Percentiles rank a stretch among this genome's conserved stretches.
phyloP scores from a whole-genome alignment of 371 early-diverging fungal genomes.

The Mortierella sp. region DNA sequence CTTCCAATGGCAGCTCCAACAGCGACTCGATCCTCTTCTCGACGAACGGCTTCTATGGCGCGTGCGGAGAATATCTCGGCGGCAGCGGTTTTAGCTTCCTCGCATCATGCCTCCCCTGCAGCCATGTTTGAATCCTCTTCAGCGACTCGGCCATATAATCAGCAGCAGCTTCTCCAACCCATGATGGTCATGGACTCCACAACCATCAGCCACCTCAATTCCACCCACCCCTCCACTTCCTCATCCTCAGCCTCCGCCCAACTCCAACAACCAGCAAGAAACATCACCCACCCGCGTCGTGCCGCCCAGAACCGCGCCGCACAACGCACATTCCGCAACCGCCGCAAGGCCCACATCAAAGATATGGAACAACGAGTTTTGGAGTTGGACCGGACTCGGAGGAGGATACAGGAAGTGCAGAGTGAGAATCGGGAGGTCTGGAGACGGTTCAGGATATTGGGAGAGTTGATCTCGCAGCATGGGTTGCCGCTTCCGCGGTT shows the following conservation, averaged over 20 bases:
- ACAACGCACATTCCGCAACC: constrained; percentile 78
- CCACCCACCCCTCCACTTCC: neutral
- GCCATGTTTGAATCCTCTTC: neutral
- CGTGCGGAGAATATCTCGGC: neutral
- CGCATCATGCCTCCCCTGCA: neutral
- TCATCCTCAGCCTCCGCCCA: neutral
- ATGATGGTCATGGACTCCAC: neutral
- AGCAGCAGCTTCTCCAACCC: neutral
- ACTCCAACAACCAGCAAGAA: constrained; percentile 8
- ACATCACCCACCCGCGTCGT: constrained; percentile 58
- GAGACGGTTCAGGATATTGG: constrained; percentile 29
- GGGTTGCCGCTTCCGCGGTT: constrained; percentile 27
- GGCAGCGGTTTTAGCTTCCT: neutral
- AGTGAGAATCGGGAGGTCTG: constrained; percentile 45
- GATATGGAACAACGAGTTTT: constrained; percentile 69
- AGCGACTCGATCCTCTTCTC: neutral
- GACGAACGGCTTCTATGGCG: neutral
- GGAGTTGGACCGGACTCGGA: constrained; percentile 43
- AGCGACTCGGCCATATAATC: neutral
- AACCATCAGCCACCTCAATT: neutral
- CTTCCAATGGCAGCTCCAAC: neutral
- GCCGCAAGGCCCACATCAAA: constrained; percentile 74
- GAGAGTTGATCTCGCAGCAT: constrained; percentile 19
- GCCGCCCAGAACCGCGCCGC: constrained; percentile 79
- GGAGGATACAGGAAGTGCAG: constrained; percentile 20